Evolutionary conservation across 352 stramenopile genomes (phyloP), one percentile per base, ranked within the genome.

Genomic region (Salisapilia sapeloensis): DNA sequence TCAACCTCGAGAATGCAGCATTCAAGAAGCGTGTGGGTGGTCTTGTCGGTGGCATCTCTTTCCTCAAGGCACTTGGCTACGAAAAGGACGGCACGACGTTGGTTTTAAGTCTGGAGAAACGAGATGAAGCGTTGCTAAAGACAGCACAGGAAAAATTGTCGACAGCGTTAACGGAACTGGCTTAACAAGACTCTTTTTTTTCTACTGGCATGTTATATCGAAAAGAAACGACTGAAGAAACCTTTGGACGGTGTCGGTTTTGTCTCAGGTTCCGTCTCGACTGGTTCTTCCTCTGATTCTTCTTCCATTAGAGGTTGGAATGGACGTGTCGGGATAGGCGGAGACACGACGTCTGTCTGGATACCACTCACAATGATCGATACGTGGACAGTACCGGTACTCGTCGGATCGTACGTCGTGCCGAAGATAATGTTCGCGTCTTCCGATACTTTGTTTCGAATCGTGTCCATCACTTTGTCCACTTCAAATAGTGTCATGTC

Each of bases 401-500:
- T 58, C 24, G 71, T 84, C 42, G 69, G 52, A 31, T 91, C 75
- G 44, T 91, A 91, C 44, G 69, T 86, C 27, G 75, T 87, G 35
- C 75, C 75, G 40, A 91, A 91, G 56, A 91, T 91, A 46, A 91
- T 86, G 52, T 91, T 91, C 38, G 75, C 75, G 24, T 85, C 69
- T 12, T 85, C 66, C 8, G 69, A 49, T 20, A 91, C 72, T 30
- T 69, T 61, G 31, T 48, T 60, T 29, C 75, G 69, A 36, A 91
- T 87, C 38, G 85, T 82, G 25, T 86, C 66, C 75, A 91, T 91
- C 50, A 85, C 87, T 35, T 61, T 51, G 42, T 91, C 75, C 21
- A 91, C 75, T 60, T 98, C 87, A 27, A 85, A 83, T 6, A 98
- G 65, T 23, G 83, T 94, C 60, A 98, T 82, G 51, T 94, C 79